phyloP scores from a whole-genome alignment of 257 asterid genomes.

The Salvia miltiorrhiza region DNA sequence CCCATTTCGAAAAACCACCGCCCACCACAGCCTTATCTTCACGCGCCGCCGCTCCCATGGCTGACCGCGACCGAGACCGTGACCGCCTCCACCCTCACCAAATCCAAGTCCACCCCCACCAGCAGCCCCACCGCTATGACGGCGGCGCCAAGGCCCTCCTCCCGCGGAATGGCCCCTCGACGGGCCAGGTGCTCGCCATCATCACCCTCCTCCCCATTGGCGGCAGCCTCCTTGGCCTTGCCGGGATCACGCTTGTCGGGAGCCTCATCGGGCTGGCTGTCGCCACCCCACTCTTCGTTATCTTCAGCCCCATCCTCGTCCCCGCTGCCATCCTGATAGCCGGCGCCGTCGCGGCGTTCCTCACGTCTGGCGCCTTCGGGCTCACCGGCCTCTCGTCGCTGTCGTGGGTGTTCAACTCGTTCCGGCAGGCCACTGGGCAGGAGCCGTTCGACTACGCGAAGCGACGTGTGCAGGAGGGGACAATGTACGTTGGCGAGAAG shows the following conservation, averaged over 20 bases:
- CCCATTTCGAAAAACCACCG: not conserved
- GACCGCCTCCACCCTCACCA: constrained; percentile 41
- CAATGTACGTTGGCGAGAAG: constrained; percentile 49
- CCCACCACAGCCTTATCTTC: not conserved
- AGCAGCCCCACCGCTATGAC: constrained; percentile 28
- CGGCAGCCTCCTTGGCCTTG: constrained; percentile 57
- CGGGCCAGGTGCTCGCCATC: constrained; percentile 55
- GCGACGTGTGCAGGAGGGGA: constrained; percentile 58
- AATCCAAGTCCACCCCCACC: constrained; percentile 42
- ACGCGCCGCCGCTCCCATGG: constrained; percentile 41
- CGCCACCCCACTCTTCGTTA: constrained; percentile 62
- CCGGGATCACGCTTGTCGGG: constrained; percentile 56
- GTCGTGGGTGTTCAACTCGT: constrained; percentile 61
- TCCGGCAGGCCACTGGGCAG: constrained; percentile 49
- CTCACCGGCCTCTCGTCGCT: constrained; percentile 77
- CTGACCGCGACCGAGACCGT: constrained; percentile 34
- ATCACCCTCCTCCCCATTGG: constrained; percentile 62
- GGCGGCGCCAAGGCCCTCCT: constrained; percentile 38
- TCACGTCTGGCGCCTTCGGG: constrained; percentile 82
- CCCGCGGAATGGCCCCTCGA: constrained; percentile 57
- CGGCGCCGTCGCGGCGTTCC: constrained; percentile 59
- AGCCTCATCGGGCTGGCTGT: constrained; percentile 58
- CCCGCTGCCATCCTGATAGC: constrained; percentile 52
- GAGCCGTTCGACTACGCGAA: constrained; percentile 58
- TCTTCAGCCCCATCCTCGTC: constrained; percentile 73